Evolutionary conservation across 495 filamentous ascomycete genomes (phyloP).

Genomic region (Xylaria scruposa): DNA sequence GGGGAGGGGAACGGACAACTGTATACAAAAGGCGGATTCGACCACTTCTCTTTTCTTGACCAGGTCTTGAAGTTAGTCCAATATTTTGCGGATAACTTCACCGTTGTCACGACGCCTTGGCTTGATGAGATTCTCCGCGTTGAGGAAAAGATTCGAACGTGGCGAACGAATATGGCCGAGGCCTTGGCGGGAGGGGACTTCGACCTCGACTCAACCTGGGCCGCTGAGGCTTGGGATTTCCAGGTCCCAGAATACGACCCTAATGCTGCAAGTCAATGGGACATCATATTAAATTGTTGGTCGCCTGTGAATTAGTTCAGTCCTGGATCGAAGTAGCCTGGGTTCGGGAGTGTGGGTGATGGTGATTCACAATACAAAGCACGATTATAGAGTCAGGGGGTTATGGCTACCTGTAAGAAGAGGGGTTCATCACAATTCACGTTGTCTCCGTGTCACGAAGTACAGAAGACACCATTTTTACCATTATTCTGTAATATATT

Average conservation of each 20-base stretch:
- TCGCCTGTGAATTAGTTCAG: not conserved
- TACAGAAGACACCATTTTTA: not conserved
- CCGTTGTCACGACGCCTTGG: constrained; percentile 12
- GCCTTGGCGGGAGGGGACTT: not conserved
- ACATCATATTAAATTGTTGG: not conserved
- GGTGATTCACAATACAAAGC: not conserved
- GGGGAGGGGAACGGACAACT: not conserved
- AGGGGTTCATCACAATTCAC: not conserved
- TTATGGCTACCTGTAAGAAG: not conserved
- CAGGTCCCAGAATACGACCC: constrained; percentile 11
- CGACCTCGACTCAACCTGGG: not conserved
- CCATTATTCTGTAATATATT: not conserved
- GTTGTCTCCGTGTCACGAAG: not conserved
- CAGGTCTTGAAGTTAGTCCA: not conserved
- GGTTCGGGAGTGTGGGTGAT: not conserved
- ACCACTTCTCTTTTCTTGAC: constrained; percentile 14
- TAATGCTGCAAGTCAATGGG: not conserved
- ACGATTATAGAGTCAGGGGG: not conserved
- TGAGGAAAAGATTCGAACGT: constrained; percentile 7
- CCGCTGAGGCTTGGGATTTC: constrained; percentile 16
- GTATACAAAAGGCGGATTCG: not conserved
- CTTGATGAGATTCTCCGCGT: constrained; percentile 19
- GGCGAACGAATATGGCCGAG: not conserved
- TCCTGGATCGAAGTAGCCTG: not conserved
- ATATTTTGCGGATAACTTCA: not conserved